Evolutionary conservation across 352 stramenopile genomes (phyloP).

Genomic region (Phytophthora megakarya): DNA sequence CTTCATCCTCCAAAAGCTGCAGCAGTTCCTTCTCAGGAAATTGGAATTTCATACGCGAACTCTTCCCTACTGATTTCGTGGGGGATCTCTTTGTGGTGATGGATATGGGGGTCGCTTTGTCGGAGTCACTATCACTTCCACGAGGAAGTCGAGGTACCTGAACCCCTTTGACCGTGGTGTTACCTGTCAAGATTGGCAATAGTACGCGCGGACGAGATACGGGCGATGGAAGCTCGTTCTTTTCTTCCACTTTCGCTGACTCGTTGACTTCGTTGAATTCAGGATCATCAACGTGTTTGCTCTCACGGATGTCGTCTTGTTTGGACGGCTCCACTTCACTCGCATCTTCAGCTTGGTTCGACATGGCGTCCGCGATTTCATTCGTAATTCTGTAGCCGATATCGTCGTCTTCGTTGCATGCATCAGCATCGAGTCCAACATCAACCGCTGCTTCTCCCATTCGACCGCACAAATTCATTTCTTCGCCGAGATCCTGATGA

Average conservation of each 20-base stretch:
- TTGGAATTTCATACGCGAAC: conserved; percentile 59
- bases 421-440: conserved; percentile 15
- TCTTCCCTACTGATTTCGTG: conserved; percentile 12
- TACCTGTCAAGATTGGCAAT: conserved; percentile 32
- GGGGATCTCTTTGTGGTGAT: not conserved
- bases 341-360: conserved; percentile 63
- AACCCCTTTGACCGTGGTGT: conserved; percentile 37
- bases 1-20: conserved; percentile 33
- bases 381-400: conserved; percentile 31
- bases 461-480: conserved; percentile 21
- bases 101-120: not conserved
- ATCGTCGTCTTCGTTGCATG: conserved; percentile 10
- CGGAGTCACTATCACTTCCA: conserved; percentile 12
- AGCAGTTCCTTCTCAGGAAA: conserved; percentile 57
- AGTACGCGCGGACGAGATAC: conserved; percentile 21
- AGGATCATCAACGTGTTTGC: conserved; percentile 1
- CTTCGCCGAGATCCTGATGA: conserved; percentile 28
- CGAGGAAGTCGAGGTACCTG: conserved; percentile 51
- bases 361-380: conserved; percentile 23
- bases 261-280: conserved; percentile 11
- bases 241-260: conserved; percentile 1
- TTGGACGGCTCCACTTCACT: not conserved
- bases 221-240: not conserved
- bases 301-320: not conserved
- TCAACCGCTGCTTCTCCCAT: conserved; percentile 27